Conservation (phyloP, 1,284 basidiomycete species). For the Moesziomyces sp. region DNA sequence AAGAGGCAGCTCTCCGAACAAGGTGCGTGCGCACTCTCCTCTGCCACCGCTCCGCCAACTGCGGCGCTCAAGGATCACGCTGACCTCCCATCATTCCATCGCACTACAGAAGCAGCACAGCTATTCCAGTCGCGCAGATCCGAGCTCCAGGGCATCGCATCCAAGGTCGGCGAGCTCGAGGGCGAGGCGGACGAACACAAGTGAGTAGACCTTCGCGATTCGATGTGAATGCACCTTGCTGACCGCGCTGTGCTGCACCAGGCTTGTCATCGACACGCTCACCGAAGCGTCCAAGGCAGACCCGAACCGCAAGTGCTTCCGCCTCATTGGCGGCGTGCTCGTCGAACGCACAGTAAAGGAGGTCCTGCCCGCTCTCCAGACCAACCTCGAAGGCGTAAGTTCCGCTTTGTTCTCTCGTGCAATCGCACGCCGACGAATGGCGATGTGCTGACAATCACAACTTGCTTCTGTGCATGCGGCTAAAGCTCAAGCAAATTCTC, state of each 20-base stretch:
- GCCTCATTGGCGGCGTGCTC: slow-evolving; percentile 92
- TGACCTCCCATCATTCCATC: neutral
- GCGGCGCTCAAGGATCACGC: too few species aligned
- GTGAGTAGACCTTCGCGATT: slow-evolving; percentile 31
- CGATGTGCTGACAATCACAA: neutral
- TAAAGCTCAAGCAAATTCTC: slow-evolving; percentile 62
- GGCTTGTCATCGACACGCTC: slow-evolving; percentile 88
- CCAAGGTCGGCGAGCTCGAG: slow-evolving; percentile 66
- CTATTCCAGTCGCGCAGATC: slow-evolving; percentile 53
- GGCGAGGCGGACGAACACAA: slow-evolving; percentile 66
- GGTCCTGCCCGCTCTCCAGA: slow-evolving; percentile 79
- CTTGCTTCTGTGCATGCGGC: neutral
- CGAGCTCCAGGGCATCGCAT: slow-evolving; percentile 64
- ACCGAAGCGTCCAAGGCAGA: slow-evolving; percentile 74
- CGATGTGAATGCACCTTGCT: too few species aligned
- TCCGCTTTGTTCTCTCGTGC: neutral
- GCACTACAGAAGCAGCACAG: slow-evolving; percentile 49
- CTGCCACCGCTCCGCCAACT: neutral
- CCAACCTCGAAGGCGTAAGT: slow-evolving; percentile 63
- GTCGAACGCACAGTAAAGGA: slow-evolving; percentile 96
- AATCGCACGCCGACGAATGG: neutral
- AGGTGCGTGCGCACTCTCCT: slow-evolving; percentile 12
- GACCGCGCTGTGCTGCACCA: slow-evolving; percentile 66
- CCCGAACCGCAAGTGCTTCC: slow-evolving; percentile 92
- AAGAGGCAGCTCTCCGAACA: slow-evolving; percentile 45